Evolutionary conservation across 305 asterid species (phyloP).

Genomic region (Euphrasia arctica): DNA sequence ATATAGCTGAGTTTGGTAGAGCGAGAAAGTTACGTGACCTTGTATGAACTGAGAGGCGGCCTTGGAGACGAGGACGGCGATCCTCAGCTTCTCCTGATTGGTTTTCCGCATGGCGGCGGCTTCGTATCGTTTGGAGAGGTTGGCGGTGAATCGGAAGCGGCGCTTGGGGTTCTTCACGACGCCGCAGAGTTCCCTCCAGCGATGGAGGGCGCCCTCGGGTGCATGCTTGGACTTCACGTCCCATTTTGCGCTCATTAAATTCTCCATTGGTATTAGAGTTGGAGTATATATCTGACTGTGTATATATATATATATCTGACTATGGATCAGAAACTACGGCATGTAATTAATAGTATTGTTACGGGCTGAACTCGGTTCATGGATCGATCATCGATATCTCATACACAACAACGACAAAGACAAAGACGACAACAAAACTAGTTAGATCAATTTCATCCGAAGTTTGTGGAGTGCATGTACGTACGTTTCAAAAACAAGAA

Average conservation of each 20-base stretch:
- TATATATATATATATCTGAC: too few species aligned
- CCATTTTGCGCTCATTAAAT: constrained; percentile 77
- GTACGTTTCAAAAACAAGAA: too few species aligned
- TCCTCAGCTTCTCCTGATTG: constrained; percentile 88
- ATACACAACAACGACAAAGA: not conserved
- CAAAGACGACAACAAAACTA: not conserved
- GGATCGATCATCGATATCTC: not conserved
- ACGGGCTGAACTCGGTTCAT: not conserved
- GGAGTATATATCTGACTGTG: too few species aligned
- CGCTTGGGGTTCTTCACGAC: constrained; percentile 89
- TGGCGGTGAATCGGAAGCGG: constrained; percentile 90
- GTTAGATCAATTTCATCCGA: constrained; percentile 21
- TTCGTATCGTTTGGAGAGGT: constrained; percentile 73
- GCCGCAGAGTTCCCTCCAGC: constrained; percentile 84
- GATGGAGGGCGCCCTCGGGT: constrained; percentile 64
- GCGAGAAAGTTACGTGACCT: constrained; percentile 35
- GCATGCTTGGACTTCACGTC: constrained; percentile 74
- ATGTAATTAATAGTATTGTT: too few species aligned
- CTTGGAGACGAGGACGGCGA: constrained; percentile 86
- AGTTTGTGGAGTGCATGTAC: not conserved
- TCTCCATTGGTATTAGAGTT: constrained; percentile 53
- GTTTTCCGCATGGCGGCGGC: constrained; percentile 89
- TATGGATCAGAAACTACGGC: not conserved
- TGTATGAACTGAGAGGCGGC: constrained; percentile 88
- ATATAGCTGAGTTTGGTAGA: too few species aligned